phyloP scores from a whole-genome alignment of 768 basidiomycete genomes.

The Termitomyces sp. region DNA sequence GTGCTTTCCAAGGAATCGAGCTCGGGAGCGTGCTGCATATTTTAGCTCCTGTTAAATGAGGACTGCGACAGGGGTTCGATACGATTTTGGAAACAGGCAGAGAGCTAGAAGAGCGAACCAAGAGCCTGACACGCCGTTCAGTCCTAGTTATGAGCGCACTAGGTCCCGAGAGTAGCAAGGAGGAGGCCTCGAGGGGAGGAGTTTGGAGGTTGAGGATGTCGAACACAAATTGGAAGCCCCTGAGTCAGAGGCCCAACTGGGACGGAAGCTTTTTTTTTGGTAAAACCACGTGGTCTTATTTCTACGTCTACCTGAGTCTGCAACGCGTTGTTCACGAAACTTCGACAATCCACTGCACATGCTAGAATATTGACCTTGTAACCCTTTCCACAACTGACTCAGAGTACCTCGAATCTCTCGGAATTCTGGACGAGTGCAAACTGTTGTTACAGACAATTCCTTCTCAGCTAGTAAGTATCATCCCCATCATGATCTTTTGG shows the following conservation, averaged over 20 bases:
- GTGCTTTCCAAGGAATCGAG: constrained; percentile 16
- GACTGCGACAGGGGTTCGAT: constrained; percentile 18
- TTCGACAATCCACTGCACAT: too few species aligned
- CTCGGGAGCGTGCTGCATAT: constrained; percentile 20
- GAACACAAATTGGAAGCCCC: constrained; percentile 19
- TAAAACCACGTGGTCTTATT: constrained; percentile 18
- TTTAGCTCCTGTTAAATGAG: constrained; percentile 2
- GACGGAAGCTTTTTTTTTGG: constrained; percentile 25
- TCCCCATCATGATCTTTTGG: too few species aligned
- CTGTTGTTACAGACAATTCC: too few species aligned
- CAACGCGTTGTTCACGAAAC: neutral
- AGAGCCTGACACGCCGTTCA: neutral
- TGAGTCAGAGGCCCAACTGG: constrained; percentile 16
- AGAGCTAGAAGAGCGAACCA: neutral
- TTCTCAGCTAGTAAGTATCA: too few species aligned
- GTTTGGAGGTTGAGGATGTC: constrained; percentile 12
- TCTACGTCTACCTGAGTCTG: neutral
- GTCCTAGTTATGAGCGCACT: neutral
- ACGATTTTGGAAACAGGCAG: neutral
- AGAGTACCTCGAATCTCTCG: too few species aligned
- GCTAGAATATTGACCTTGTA: too few species aligned
- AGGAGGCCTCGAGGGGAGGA: constrained; percentile 5
- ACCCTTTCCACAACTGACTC: too few species aligned
- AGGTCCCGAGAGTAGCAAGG: neutral
- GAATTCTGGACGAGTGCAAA: too few species aligned